These are phyloP conservation scores for Zalaria sp. DNA, from an alignment of 2,329 filamentous ascomycete species.

Conservation along the genomic window DNA sequence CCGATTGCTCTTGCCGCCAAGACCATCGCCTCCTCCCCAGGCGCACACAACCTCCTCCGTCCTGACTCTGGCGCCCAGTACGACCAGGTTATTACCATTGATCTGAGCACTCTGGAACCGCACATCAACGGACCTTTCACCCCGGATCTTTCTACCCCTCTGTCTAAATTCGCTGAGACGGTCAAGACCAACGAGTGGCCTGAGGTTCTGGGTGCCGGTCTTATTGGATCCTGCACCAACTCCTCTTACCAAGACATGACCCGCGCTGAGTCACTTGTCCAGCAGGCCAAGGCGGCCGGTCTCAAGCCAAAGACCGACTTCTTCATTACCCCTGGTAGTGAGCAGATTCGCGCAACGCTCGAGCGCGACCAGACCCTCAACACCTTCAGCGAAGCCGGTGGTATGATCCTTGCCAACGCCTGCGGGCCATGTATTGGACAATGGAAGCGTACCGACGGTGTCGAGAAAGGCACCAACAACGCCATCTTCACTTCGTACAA, in stretches of 20 bases:
- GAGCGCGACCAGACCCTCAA: constrained; percentile 76
- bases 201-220: constrained; percentile 73
- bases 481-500: constrained; percentile 97
- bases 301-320: constrained; percentile 82
- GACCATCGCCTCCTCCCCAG: constrained; percentile 42
- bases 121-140: constrained; percentile 97
- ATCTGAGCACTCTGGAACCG: constrained; percentile 80
- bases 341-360: constrained; percentile 90
- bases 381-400: constrained; percentile 76
- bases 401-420: constrained; percentile 82
- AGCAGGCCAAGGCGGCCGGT: constrained; percentile 79
- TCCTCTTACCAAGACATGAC: constrained; percentile 99
- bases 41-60: constrained; percentile 51
- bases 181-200: constrained; percentile 84
- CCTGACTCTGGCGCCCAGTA: constrained; percentile 76
- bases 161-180: constrained; percentile 77
- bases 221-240: constrained; percentile 98
- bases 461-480: constrained; percentile 73
- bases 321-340: constrained; percentile 91
- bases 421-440: constrained; percentile 88
- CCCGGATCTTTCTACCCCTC: constrained; percentile 81
- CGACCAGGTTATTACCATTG: constrained; percentile 79
- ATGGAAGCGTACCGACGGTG: constrained; percentile 82
- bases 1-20: constrained; percentile 55
- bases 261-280: constrained; percentile 79